A percentile compares a stretch with the other conserved stretches of the same genome.
phyloP scores from a whole-genome alignment of 164 flowering plant genomes.

The Umbilicus rupestris region DNA sequence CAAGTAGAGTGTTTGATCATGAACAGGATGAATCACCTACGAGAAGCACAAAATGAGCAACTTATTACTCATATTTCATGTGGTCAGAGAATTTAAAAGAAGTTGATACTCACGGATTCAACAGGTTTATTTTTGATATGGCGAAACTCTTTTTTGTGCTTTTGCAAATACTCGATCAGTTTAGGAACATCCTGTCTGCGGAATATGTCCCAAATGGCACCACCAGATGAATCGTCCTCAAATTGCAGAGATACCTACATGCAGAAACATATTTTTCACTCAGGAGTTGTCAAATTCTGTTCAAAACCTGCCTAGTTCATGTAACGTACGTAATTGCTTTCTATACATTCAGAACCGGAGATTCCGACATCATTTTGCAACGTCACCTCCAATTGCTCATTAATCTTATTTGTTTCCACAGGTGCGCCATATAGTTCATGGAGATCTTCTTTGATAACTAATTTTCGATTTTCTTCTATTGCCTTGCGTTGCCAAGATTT shows the following conservation, averaged over 20 bases:
- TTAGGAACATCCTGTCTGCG: slow-evolving; percentile 74
- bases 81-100: background rate
- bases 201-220: slow-evolving; percentile 85
- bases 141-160: slow-evolving; percentile 55
- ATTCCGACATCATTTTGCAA: slow-evolving; percentile 6
- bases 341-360: slow-evolving; percentile 8
- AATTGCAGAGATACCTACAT: slow-evolving; percentile 9
- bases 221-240: slow-evolving; percentile 25
- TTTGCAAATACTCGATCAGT: slow-evolving; percentile 41
- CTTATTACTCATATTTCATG: slow-evolving; percentile 1
- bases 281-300: too few species aligned
- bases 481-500: slow-evolving; percentile 22
- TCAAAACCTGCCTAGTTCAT: background rate
- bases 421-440: slow-evolving; percentile 16
- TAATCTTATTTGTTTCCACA: slow-evolving; percentile 5
- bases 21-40: slow-evolving; percentile 41
- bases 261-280: background rate
- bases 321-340: background rate
- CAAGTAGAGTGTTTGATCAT: slow-evolving; percentile 39
- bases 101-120: slow-evolving; percentile 32
- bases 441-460: slow-evolving; percentile 21
- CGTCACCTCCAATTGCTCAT: background rate
- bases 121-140: slow-evolving; percentile 38
- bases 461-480: slow-evolving; percentile 20
- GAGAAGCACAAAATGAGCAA: background rate